Evolutionary conservation across 2,329 filamentous ascomycete species (phyloP).

Genomic region (Lachnellula subtilissima): DNA sequence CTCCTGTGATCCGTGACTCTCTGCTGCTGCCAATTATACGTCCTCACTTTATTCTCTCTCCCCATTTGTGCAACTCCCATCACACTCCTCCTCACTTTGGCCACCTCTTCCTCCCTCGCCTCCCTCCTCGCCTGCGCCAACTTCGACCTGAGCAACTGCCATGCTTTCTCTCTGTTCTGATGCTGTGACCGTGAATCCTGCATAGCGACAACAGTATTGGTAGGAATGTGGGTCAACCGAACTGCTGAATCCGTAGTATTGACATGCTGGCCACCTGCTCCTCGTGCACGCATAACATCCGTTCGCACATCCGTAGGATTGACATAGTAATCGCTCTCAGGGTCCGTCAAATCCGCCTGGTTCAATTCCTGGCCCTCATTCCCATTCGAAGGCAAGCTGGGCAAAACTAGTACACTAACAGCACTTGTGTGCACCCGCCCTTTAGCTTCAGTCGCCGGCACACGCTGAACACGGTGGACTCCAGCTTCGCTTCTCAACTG

Average conservation of each 20-base stretch:
- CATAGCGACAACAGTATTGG: conserved; percentile 81
- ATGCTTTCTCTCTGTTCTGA: conserved; percentile 81
- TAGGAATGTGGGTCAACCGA: conserved; percentile 84
- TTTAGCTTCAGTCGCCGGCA: conserved; percentile 85
- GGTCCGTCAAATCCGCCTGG: conserved; percentile 68
- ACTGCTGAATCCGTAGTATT: conserved; percentile 98
- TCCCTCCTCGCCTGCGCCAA: conserved; percentile 77
- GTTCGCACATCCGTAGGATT: conserved; percentile 74
- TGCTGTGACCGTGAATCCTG: conserved; percentile 90
- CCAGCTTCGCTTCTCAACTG: conserved; percentile 81
- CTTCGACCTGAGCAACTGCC: conserved; percentile 76
- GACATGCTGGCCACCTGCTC: conserved; percentile 94
- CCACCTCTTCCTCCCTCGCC: conserved; percentile 75
- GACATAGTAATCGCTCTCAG: conserved; percentile 87
- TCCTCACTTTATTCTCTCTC: conserved; percentile 83
- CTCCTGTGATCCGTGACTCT: conserved; percentile 69
- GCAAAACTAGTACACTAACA: conserved; percentile 86
- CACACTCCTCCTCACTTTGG: conserved; percentile 69
- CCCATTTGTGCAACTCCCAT: conserved; percentile 78
- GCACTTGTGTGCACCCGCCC: conserved; percentile 92
- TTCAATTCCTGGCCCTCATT: conserved; percentile 44
- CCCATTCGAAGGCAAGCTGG: conserved; percentile 63
- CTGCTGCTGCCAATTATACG: conserved; percentile 68
- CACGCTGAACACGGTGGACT: conserved; percentile 90
- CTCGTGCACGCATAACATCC: conserved; percentile 88